Evolutionary conservation across 73 alveolate species (phyloP).

Genomic region (Tetrahymena malaccensis): DNA sequence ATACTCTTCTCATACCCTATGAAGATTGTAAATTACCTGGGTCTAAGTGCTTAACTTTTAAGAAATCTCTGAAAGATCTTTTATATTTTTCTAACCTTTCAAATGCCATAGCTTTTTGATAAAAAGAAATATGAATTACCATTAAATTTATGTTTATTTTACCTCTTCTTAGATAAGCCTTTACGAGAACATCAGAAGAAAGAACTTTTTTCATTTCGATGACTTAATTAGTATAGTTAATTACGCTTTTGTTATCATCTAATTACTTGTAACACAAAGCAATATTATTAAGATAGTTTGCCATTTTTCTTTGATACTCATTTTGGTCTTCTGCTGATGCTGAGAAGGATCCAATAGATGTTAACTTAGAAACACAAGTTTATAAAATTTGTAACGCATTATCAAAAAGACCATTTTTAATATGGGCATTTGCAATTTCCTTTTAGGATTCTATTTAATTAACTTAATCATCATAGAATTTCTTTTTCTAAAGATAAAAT

Average conservation of each 20-base stretch:
- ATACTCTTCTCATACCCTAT: conserved; percentile 12
- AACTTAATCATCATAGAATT: conserved; percentile 8
- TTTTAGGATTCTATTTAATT: conserved; percentile 19
- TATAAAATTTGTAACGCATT: conserved; percentile 43
- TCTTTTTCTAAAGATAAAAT: conserved; percentile 7
- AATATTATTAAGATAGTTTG: conserved; percentile 37
- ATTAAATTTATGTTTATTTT: not conserved
- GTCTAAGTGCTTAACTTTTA: conserved; percentile 13
- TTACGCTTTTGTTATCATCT: conserved; percentile 38
- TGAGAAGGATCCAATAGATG: not conserved
- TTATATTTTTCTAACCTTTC: conserved; percentile 23
- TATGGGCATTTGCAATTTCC: conserved; percentile 33
- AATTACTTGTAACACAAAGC: conserved; percentile 57
- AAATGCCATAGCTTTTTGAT: conserved; percentile 13
- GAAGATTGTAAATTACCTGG: conserved; percentile 29
- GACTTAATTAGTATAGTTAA: conserved; percentile 43
- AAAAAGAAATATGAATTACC: not conserved
- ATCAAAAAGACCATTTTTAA: conserved; percentile 56
- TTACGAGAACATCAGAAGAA: conserved; percentile 4
- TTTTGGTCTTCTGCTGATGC: not conserved
- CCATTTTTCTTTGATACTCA: conserved; percentile 32
- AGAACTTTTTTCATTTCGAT: conserved; percentile 14
- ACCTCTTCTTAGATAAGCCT: conserved; percentile 37
- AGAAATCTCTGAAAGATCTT: conserved; percentile 4
- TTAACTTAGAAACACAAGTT: conserved; percentile 1